These are phyloP conservation scores for Zygosaccharomyces bisporus DNA, from an alignment of 805 yeast species.

Conservation along the genomic window DNA sequence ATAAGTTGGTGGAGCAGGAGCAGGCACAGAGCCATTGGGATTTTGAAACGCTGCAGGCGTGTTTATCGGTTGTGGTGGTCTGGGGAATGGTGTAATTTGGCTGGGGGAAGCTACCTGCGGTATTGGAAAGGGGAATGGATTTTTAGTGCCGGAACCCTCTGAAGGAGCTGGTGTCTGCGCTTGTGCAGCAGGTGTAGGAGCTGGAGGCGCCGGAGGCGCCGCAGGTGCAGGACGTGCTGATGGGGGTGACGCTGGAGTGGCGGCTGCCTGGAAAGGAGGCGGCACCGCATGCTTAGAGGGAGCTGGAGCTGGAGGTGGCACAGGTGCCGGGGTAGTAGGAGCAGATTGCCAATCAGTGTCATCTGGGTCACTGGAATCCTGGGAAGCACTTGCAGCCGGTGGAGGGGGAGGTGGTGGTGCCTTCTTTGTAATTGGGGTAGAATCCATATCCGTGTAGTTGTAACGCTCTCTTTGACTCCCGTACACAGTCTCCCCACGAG, in stretches of 20 bases:
- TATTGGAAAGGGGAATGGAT: constrained; percentile 21
- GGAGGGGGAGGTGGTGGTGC: constrained; percentile 47
- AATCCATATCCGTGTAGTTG: constrained; percentile 26
- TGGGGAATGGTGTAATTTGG: constrained; percentile 15
- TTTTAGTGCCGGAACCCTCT: constrained; percentile 11
- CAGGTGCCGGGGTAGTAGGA: constrained; percentile 25
- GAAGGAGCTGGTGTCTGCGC: constrained; percentile 14
- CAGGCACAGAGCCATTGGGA: constrained; percentile 3
- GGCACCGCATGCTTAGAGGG: constrained; percentile 11
- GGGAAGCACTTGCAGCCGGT: constrained; percentile 26
- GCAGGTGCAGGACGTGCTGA: constrained; percentile 27
- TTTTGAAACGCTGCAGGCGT: constrained; percentile 9
- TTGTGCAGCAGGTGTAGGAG: constrained; percentile 10
- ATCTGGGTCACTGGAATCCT: constrained; percentile 13
- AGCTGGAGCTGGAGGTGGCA: constrained; percentile 24
- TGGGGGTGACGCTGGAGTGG: constrained; percentile 14
- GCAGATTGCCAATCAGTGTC: constrained; percentile 21
- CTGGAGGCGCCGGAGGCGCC: constrained; percentile 1
- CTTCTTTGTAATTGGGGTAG: constrained; percentile 35
- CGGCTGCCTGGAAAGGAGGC: constrained; percentile 13
- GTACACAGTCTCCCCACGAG: constrained; percentile 35
- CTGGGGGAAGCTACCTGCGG: constrained; percentile 13
- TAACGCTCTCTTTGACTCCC: constrained; percentile 33
- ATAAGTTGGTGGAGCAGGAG: constrained; percentile 3
- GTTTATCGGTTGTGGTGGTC: constrained; percentile 12